Conservation (phyloP, 768 basidiomycete species). For the Glaciozyma martinii region DNA sequence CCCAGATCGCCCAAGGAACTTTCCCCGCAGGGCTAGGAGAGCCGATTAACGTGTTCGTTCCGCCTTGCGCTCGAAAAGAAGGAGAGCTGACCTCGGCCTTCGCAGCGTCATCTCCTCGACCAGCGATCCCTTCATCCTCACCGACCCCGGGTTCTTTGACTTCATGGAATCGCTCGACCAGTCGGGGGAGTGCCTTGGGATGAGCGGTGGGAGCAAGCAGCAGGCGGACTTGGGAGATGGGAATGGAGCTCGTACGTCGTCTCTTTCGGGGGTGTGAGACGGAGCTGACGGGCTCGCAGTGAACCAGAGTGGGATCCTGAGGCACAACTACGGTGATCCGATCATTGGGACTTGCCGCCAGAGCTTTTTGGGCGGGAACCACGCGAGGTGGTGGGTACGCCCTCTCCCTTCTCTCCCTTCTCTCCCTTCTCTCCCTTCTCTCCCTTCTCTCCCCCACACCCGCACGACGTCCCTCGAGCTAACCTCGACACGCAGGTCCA, state of each 20-base stretch:
- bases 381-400: no score
- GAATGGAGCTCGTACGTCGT: conserved; percentile 53
- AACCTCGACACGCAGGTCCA: no score
- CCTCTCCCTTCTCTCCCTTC: no score
- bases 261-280: neutral
- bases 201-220: conserved; percentile 61
- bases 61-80: no score
- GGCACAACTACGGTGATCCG: conserved; percentile 74
- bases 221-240: conserved; percentile 75
- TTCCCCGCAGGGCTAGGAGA: conserved; percentile 71
- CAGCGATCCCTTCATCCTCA: conserved; percentile 57
- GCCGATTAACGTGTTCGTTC: conserved; percentile 56
- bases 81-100: no score
- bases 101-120: conserved; percentile 57
- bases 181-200: conserved; percentile 72
- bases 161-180: conserved; percentile 55
- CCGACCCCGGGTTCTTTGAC: conserved; percentile 45
- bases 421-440: no score
- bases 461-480: no score
- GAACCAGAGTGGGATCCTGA: conserved; percentile 63
- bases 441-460: no score
- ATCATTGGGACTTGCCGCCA: conserved; percentile 74
- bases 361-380: conserved; percentile 69
- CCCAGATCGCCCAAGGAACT: neutral
- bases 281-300: conserved; percentile 42